Evolutionary conservation across 306 rosid genomes (phyloP).

Genomic region (Cicer cuneatum): DNA sequence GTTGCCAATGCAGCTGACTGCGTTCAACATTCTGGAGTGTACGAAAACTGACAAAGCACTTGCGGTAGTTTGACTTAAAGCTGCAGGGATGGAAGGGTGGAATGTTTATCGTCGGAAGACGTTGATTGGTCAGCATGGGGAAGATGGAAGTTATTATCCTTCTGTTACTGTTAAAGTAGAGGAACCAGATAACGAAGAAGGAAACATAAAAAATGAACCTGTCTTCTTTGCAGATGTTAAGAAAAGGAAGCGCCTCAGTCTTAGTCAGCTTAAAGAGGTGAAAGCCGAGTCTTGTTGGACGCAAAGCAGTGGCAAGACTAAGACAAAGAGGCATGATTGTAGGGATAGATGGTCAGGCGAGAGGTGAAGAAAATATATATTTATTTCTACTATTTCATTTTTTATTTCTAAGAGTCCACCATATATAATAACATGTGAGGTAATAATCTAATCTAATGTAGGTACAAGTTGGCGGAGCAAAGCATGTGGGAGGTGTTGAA

Average conservation of each 20-base stretch:
- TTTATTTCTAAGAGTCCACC: neutral
- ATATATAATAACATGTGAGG: neutral
- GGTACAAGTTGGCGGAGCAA: conserved; percentile 74
- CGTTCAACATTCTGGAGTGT: conserved; percentile 31
- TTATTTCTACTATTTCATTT: conserved; percentile 5
- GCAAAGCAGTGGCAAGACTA: conserved; percentile 44
- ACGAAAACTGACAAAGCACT: conserved; percentile 15
- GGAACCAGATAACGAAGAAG: conserved; percentile 51
- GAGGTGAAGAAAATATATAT: conserved; percentile 53
- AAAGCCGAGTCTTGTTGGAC: conserved; percentile 46
- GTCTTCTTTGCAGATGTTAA: conserved; percentile 43
- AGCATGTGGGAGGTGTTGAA: conserved; percentile 70
- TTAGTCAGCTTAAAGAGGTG: conserved; percentile 56
- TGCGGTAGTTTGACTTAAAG: conserved; percentile 24
- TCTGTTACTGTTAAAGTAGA: conserved; percentile 45
- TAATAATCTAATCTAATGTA: conserved; percentile 42
- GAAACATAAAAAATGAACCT: conserved; percentile 45
- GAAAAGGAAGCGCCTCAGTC: conserved; percentile 62
- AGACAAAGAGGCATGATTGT: conserved; percentile 50
- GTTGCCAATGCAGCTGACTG: conserved; percentile 22
- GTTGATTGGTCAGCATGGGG: conserved; percentile 43
- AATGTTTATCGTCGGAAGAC: conserved; percentile 47
- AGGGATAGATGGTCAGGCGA: conserved; percentile 69
- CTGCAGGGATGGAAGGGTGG: conserved; percentile 53
- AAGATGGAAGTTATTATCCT: conserved; percentile 47